A percentile compares a stretch with the other conserved stretches of the same genome.
These are phyloP conservation scores for Russula griseocarnosa DNA, from an alignment of 768 basidiomycete species.

Conservation along the genomic window DNA sequence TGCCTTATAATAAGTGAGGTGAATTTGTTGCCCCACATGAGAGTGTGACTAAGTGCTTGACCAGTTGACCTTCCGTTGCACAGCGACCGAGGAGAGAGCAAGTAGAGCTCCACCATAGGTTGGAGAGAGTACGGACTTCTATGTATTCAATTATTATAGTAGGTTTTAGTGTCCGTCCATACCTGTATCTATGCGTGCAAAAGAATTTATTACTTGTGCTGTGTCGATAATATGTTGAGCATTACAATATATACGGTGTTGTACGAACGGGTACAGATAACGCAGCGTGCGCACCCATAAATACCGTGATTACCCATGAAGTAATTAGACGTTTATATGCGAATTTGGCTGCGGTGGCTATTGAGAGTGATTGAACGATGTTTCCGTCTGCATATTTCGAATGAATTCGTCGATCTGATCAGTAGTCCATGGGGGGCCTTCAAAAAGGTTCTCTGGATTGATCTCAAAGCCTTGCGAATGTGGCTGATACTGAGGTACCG, in stretches of 20 bases:
- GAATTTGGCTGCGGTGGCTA: neutral
- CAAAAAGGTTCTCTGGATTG: conserved; percentile 5
- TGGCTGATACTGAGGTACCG: neutral
- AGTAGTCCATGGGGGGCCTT: conserved; percentile 7
- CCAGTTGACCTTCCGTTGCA: neutral
- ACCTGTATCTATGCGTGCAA: neutral
- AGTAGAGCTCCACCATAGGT: neutral
- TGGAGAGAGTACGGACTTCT: neutral
- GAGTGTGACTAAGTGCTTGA: neutral
- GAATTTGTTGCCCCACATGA: neutral
- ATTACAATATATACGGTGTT: conserved; percentile 20
- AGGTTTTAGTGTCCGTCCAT: neutral
- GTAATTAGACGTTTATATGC: neutral
- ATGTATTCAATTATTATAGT: neutral
- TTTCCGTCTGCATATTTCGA: conserved; percentile 2
- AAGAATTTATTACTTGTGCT: conserved; percentile 6
- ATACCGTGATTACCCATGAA: neutral
- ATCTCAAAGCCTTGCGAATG: neutral
- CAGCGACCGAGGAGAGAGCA: neutral
- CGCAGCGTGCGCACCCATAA: conserved; percentile 2
- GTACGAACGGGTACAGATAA: conserved; percentile 4
- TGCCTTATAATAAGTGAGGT: no score
- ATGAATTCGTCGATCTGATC: conserved; percentile 16
- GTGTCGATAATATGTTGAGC: neutral
- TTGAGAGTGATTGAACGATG: neutral